Evolutionary conservation across 1,284 basidiomycete genomes (phyloP).

Genomic region (Ganoderma boninense): DNA sequence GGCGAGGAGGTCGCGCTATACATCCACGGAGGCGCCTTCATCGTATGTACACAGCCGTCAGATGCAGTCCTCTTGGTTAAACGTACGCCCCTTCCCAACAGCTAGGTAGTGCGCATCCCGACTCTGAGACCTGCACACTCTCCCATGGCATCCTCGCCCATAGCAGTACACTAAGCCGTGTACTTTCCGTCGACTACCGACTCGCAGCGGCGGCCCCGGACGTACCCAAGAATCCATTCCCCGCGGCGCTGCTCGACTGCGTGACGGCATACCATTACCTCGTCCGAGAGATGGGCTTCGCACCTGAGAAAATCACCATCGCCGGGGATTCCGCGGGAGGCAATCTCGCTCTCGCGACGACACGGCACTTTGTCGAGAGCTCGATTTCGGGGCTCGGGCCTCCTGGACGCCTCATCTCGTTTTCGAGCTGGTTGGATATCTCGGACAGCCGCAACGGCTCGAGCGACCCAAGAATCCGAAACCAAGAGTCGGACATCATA

Average conservation of each 20-base stretch:
- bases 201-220: slow-evolving; percentile 36
- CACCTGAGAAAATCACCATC: slow-evolving; percentile 57
- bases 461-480: slow-evolving; percentile 29
- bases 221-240: slow-evolving; percentile 45
- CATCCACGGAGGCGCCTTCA: slow-evolving; percentile 30
- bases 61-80: background rate
- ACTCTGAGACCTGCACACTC: slow-evolving; percentile 21
- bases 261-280: slow-evolving; percentile 51
- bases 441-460: slow-evolving; percentile 32
- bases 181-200: slow-evolving; percentile 46
- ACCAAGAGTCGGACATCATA: slow-evolving; percentile 29
- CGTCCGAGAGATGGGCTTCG: slow-evolving; percentile 46
- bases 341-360: slow-evolving; percentile 70
- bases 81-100: background rate
- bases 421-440: slow-evolving; percentile 52
- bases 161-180: slow-evolving; percentile 33
- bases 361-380: slow-evolving; percentile 49
- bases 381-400: slow-evolving; percentile 28
- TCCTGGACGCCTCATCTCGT: slow-evolving; percentile 48
- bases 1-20: slow-evolving; percentile 31
- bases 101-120: slow-evolving; percentile 29
- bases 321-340: slow-evolving; percentile 80
- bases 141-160: slow-evolving; percentile 35
- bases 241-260: slow-evolving; percentile 53
- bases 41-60: slow-evolving; percentile 12